Percentiles rank a stretch among this genome's conserved stretches.
These are phyloP conservation scores for Parmales sp. DNA, from an alignment of 108 stramenopile genomes.

Conservation along the genomic window DNA sequence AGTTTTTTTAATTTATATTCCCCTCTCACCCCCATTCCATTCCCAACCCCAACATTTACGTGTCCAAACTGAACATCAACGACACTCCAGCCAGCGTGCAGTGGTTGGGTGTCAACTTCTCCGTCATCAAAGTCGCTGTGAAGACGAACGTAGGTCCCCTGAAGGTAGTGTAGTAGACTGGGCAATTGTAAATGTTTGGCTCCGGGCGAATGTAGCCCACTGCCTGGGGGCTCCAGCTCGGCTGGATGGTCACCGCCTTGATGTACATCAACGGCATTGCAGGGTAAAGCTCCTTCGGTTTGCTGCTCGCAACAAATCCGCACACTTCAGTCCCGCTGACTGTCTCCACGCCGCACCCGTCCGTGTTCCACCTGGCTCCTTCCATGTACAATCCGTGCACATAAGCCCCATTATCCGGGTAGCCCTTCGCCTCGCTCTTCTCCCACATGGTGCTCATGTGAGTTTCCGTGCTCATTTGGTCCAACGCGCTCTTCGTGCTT, in stretches of 20 bases:
- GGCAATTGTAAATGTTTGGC: conserved; percentile 39
- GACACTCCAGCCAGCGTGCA: conserved; percentile 7
- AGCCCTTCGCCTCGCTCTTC: not conserved
- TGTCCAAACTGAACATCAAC: not conserved
- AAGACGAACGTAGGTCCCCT: conserved; percentile 48
- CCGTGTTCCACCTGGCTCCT: conserved; percentile 44
- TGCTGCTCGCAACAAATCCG: conserved; percentile 37
- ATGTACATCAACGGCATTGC: conserved; percentile 46
- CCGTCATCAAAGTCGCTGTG: conserved; percentile 45
- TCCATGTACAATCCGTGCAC: conserved; percentile 46
- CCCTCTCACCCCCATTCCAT: not conserved
- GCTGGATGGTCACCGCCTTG: conserved; percentile 43
- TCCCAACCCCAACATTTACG: not conserved
- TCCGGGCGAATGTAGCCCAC: conserved; percentile 50
- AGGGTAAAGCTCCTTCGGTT: conserved; percentile 45
- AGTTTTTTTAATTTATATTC: not conserved
- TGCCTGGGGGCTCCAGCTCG: conserved; percentile 40
- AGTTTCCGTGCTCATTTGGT: conserved; percentile 43
- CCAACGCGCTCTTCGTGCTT: conserved; percentile 38
- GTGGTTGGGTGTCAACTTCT: conserved; percentile 26
- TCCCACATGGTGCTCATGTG: conserved; percentile 13
- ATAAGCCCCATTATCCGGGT: conserved; percentile 48
- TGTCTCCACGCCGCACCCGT: conserved; percentile 3
- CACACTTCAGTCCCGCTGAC: not conserved
- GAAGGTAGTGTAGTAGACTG: conserved; percentile 46